These are phyloP conservation scores for Fusarium floridanum DNA, from an alignment of 2,329 filamentous ascomycete genomes.

Conservation along the genomic window DNA sequence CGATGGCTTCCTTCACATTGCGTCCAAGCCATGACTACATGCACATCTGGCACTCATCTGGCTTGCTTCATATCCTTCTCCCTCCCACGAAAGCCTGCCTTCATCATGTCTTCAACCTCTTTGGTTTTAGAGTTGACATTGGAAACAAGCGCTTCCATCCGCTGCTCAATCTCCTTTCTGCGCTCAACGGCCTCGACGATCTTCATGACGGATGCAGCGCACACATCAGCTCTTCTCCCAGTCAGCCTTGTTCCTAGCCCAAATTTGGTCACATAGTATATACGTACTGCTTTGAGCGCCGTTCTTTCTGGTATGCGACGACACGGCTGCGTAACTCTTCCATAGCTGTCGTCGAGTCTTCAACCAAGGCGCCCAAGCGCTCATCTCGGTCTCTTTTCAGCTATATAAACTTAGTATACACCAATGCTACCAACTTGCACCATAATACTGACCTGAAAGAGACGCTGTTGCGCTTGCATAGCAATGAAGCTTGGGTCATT, in stretches of 20 bases:
- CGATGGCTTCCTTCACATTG: background rate
- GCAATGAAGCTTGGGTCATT: slow-evolving; percentile 41
- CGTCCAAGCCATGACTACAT: background rate
- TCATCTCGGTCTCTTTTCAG: slow-evolving; percentile 49
- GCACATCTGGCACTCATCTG: background rate
- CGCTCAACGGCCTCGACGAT: slow-evolving; percentile 42
- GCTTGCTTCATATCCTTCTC: slow-evolving; percentile 39
- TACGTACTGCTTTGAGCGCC: slow-evolving; percentile 41
- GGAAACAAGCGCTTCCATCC: slow-evolving; percentile 44
- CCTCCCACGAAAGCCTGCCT: slow-evolving; percentile 46
- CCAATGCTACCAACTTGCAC: background rate
- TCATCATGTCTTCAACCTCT: slow-evolving; percentile 49
- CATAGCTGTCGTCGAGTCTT: slow-evolving; percentile 43
- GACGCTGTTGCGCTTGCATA: slow-evolving; percentile 45
- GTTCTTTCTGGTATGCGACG: slow-evolving; percentile 39
- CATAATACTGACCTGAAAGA: slow-evolving; percentile 38
- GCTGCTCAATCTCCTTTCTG: slow-evolving; percentile 44
- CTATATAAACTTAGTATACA: slow-evolving; percentile 33
- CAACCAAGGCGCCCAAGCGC: slow-evolving; percentile 40
- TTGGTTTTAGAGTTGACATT: slow-evolving; percentile 33
- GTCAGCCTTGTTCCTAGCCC: background rate
- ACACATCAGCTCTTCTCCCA: slow-evolving; percentile 28
- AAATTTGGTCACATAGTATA: background rate
- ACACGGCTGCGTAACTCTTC: slow-evolving; percentile 42
- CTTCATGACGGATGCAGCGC: slow-evolving; percentile 29